These are phyloP conservation scores for Xylaria cubensis DNA, from an alignment of 495 filamentous ascomycete genomes.

Conservation along the genomic window DNA sequence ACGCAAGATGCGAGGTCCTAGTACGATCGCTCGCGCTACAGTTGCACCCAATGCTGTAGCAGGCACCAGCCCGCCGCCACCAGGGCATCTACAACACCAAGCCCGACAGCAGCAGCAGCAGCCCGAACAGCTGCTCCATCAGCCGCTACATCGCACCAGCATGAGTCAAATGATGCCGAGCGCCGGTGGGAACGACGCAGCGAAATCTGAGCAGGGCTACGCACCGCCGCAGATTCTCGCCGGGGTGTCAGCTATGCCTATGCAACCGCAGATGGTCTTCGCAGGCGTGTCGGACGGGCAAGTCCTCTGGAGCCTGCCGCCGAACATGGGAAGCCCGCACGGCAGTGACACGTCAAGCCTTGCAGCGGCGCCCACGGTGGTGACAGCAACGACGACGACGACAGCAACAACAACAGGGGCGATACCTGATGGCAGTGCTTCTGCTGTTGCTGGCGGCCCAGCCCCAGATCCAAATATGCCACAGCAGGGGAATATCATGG, in stretches of 20 bases:
- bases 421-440: neutral
- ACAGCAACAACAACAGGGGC: neutral
- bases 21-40: conserved; percentile 42
- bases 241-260: conserved; percentile 20
- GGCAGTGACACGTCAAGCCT: conserved; percentile 42
- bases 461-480: conserved; percentile 9
- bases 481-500: conserved; percentile 39
- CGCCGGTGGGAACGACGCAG: neutral
- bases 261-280: conserved; percentile 36
- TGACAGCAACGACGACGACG: neutral
- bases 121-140: conserved; percentile 8
- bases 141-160: neutral
- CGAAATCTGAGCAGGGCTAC: conserved; percentile 16
- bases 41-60: conserved; percentile 49
- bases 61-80: conserved; percentile 33
- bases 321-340: conserved; percentile 30
- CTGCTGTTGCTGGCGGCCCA: neutral
- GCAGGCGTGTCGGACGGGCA: conserved; percentile 52
- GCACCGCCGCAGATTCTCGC: neutral
- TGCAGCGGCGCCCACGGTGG: neutral
- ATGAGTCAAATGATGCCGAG: neutral
- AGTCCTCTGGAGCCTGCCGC: conserved; percentile 51
- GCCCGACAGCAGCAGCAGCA: conserved; percentile 28
- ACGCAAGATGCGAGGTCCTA: conserved; percentile 56
- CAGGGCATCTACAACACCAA: conserved; percentile 26